Evolutionary conservation across 352 stramenopile genomes (phyloP), one percentile per base, ranked within the genome.

Genomic region (Phytophthora fragariaefolia): DNA sequence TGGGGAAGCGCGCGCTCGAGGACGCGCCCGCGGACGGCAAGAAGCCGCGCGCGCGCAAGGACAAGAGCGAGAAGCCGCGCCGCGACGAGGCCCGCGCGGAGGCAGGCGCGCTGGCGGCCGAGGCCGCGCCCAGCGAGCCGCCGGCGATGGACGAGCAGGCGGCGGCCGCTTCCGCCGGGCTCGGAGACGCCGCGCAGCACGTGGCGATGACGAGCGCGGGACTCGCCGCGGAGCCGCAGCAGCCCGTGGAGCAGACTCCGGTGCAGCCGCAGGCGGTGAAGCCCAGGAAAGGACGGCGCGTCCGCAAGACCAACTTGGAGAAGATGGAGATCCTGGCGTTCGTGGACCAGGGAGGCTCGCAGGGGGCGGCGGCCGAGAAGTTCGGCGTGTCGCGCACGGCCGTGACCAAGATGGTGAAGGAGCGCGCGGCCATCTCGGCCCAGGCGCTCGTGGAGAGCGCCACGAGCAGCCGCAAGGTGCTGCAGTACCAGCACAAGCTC

Each of bases 361-460:
- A 95, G 48, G 82, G 85, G 28, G 80, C 85, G 1, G 85, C 87
- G 6, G 83, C 87, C 0, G 85, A 92, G 55, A 91, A 91, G 54
- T 95, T 93, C 36, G 85, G 85, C 15, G 83, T 95, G 26, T 95
- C 87, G 0, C 79, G 87, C 18, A 92, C 87, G 1, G 87, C 87
- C 0, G 87, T 95, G 60, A 95, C 87, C 4, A 95, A 93, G 60
- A 93, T 95, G 82, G 83, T 95, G 20, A 95, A 95, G 62, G 87
- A 95, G 61, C 80, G 85, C 8, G 79, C 83, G 5, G 85, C 85
- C 5, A 93, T 93, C 50, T 79, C 80, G 4, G 82, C 83, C 0
- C 85, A 92, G 60, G 83, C 86, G n/a, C 67, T 79, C 6, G 83
- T 84, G 2, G 85, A 88, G 58, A 90, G 71, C 53, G 69, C 63